A percentile compares a stretch with the other conserved stretches of the same genome.
Evolutionary conservation across 2,329 filamentous ascomycete genomes (phyloP).

Genomic region (Fusarium xylarioides): DNA sequence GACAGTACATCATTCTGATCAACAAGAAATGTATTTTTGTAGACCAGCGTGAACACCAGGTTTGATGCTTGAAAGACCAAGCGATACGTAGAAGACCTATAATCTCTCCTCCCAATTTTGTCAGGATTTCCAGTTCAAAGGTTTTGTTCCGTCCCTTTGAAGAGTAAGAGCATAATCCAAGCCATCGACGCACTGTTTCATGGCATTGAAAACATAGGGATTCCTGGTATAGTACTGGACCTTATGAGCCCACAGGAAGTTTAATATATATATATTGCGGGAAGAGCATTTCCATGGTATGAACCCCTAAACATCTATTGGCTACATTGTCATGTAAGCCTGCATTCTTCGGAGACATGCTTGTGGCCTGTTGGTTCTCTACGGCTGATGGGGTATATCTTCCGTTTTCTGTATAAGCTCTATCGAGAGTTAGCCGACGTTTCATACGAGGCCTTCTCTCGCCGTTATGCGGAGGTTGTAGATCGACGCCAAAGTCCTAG

Average conservation of each 20-base stretch:
- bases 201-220: neutral
- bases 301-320: neutral
- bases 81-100: neutral
- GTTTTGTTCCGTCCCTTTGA: neutral
- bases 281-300: neutral
- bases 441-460: neutral
- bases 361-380: neutral
- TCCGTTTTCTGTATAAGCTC: neutral
- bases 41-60: neutral
- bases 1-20: neutral
- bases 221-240: neutral
- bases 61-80: neutral
- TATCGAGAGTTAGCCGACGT: neutral
- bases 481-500: neutral
- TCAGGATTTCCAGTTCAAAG: neutral
- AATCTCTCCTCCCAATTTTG: neutral
- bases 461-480: neutral
- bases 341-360: neutral
- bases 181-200: neutral
- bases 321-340: neutral
- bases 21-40: neutral
- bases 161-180: neutral
- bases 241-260: neutral
- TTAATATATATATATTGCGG: neutral
- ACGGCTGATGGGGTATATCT: neutral